phyloP scores from a whole-genome alignment of 192 early-diverging fungal species.

The Oehlia diaphana region DNA sequence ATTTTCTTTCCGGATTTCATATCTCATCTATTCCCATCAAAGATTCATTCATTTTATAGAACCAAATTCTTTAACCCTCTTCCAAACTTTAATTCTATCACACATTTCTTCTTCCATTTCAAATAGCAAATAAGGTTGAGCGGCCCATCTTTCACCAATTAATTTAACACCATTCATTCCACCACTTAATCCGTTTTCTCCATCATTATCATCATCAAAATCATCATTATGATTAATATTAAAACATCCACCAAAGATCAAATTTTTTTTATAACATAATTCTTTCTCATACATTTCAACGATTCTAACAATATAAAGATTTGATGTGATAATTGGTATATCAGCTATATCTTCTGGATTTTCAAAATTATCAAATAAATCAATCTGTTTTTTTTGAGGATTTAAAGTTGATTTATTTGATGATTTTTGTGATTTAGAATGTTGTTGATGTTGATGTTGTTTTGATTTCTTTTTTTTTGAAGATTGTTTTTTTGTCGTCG shows the following conservation, averaged over 20 bases:
- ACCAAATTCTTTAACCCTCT: conserved; percentile 11
- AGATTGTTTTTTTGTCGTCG: neutral
- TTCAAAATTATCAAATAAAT: neutral
- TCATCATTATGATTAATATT: conserved; percentile 6
- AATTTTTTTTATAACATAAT: conserved; percentile 24
- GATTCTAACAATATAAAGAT: conserved; percentile 5
- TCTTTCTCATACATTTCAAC: conserved; percentile 24
- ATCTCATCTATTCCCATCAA: too few species aligned
- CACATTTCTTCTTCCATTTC: conserved; percentile 16
- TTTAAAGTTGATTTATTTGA: neutral
- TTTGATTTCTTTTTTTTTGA: conserved; percentile 8
- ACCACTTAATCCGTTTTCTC: too few species aligned
- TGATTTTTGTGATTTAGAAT: neutral
- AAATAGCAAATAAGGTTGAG: neutral
- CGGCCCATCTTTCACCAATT: conserved; percentile 3
- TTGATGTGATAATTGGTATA: conserved; percentile 12
- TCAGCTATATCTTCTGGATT: neutral
- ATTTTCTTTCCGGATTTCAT: too few species aligned
- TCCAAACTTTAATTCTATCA: conserved; percentile 23
- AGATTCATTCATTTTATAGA: neutral
- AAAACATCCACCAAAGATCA: conserved; percentile 18
- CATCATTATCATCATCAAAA: too few species aligned
- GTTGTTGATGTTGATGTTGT: too few species aligned
- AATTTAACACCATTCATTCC: conserved; percentile 7
- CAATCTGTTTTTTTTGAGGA: neutral